A percentile compares a stretch with the other conserved stretches of the same genome.
phyloP scores from a whole-genome alignment of 331 rosid genomes.

The Dryas integrifolia region DNA sequence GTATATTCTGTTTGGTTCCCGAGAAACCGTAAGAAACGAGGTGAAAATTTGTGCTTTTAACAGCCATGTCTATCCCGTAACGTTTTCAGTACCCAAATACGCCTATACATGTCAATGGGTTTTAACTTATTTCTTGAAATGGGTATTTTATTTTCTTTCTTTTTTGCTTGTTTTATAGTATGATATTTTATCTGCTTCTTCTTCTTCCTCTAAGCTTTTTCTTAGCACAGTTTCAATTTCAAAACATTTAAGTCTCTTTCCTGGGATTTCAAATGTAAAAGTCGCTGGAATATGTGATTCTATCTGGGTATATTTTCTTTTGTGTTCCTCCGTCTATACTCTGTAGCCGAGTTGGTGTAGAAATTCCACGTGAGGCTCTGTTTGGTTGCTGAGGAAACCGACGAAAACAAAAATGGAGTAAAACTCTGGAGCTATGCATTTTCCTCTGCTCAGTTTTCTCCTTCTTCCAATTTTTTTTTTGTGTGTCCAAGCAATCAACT shows the following conservation, averaged over 20 bases:
- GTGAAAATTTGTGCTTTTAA: constrained; percentile 5
- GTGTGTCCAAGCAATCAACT: background rate
- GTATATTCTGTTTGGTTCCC: constrained; percentile 41
- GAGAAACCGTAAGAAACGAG: constrained; percentile 29
- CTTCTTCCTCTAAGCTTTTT: background rate
- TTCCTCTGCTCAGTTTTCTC: background rate
- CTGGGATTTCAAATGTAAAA: background rate
- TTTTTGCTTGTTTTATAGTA: background rate
- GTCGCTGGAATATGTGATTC: constrained; percentile 14
- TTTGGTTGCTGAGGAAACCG: constrained; percentile 20
- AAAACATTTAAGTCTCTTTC: constrained; percentile 3
- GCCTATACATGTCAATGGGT: constrained; percentile 15
- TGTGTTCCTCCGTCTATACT: background rate
- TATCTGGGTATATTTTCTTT: constrained; percentile 33
- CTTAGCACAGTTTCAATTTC: background rate
- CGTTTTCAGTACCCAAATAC: constrained; percentile 16
- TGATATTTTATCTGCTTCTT: constrained; percentile 11
- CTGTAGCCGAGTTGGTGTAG: background rate
- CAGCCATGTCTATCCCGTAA: constrained; percentile 11
- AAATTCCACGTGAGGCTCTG: constrained; percentile 1
- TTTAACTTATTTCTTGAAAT: constrained; percentile 8
- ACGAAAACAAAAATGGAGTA: background rate
- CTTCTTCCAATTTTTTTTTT: background rate
- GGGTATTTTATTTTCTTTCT: constrained; percentile 14
- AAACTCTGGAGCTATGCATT: background rate